A percentile compares a stretch with the other conserved stretches of the same genome.
Conservation (phyloP, 768 basidiomycete genomes). For the Trametes punicea region DNA sequence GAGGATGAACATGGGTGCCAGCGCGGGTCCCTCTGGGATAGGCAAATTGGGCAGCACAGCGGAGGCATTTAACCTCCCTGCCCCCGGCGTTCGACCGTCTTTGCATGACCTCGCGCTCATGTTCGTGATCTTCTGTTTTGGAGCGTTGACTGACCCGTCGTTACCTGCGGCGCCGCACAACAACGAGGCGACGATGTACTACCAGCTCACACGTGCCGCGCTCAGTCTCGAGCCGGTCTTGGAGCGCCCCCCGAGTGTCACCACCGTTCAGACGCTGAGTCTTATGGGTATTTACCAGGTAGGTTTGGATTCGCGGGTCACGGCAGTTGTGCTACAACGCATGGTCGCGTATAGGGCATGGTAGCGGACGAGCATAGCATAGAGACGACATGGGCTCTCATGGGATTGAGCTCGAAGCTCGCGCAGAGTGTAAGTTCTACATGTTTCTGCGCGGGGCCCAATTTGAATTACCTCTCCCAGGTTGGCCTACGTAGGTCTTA, state of each 20-base stretch:
- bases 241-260: slow-evolving; percentile 66
- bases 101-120: slow-evolving; percentile 34
- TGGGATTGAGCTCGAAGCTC: slow-evolving; percentile 58
- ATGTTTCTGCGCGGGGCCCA: slow-evolving; percentile 29
- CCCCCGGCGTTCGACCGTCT: slow-evolving; percentile 6
- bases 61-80: slow-evolving; percentile 28
- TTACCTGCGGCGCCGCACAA: slow-evolving; percentile 40
- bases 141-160: slow-evolving; percentile 29
- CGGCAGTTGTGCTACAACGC: background rate
- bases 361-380: slow-evolving; percentile 64
- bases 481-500: slow-evolving; percentile 41
- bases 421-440: slow-evolving; percentile 54
- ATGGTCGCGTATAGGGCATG: slow-evolving; percentile 44
- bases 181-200: slow-evolving; percentile 41
- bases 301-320: background rate
- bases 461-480: slow-evolving; percentile 57
- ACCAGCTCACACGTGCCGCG: slow-evolving; percentile 58
- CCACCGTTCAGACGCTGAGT: slow-evolving; percentile 4
- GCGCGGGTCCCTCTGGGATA: background rate
- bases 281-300: slow-evolving; percentile 15
- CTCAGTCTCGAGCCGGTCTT: slow-evolving; percentile 65
- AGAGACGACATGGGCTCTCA: slow-evolving; percentile 35
- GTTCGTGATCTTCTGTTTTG: slow-evolving; percentile 33
- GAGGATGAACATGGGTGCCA: background rate
- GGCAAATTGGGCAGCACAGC: slow-evolving; percentile 50